Evolutionary conservation across 2,329 filamentous ascomycete species (phyloP).

Genomic region (Aspergillus amoenus): DNA sequence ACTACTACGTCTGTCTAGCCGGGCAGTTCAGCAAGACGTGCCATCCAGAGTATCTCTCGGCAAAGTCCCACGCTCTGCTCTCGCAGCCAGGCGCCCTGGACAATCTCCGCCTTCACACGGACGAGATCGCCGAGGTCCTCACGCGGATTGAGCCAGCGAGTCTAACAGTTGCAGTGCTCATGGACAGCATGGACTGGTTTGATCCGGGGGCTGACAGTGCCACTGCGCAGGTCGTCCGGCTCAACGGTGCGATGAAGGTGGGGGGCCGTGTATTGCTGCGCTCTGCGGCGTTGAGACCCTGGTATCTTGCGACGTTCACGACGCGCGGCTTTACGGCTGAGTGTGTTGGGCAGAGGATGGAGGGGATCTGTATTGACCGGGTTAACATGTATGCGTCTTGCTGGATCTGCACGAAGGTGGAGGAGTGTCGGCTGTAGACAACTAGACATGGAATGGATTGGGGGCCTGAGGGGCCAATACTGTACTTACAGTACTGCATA

Average conservation of each 20-base stretch:
- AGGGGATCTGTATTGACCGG: not conserved
- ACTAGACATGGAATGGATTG: too few relatives aligned
- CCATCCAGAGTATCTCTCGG: not conserved
- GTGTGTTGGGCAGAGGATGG: not conserved
- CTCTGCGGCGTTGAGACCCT: not conserved
- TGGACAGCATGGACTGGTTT: constrained; percentile 1
- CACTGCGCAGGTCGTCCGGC: not conserved
- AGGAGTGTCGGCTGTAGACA: not conserved
- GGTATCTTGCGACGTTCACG: not conserved
- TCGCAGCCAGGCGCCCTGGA: not conserved
- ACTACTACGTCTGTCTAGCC: not conserved
- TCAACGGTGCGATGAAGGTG: not conserved
- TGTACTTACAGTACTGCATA: too few relatives aligned
- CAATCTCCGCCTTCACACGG: not conserved
- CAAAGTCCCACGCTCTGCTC: not conserved
- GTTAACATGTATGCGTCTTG: constrained; percentile 2
- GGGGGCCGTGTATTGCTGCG: not conserved
- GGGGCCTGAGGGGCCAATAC: too few relatives aligned
- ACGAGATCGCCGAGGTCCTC: not conserved
- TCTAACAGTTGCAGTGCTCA: not conserved
- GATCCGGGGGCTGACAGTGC: not conserved
- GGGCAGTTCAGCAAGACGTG: not conserved
- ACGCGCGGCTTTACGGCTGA: not conserved
- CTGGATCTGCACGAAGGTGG: not conserved
- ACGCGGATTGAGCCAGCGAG: not conserved